Percentiles rank a stretch among this genome's conserved stretches.
Evolutionary conservation across 163 green algal species (phyloP).

Genomic region (Trebouxiophyceae sp.): DNA sequence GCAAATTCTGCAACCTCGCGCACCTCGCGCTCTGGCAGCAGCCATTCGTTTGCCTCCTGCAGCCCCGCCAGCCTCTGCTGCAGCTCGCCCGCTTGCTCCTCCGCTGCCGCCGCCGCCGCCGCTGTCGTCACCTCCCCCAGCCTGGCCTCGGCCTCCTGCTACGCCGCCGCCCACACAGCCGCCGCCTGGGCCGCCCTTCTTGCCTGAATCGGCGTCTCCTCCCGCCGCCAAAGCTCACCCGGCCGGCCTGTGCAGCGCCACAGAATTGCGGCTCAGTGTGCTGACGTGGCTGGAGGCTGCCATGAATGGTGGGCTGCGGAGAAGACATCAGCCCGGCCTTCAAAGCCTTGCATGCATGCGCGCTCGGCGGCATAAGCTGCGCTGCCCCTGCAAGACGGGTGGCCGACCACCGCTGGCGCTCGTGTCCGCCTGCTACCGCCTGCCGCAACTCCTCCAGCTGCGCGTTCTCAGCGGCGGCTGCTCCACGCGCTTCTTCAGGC

Average conservation of each 20-base stretch:
- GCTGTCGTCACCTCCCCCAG: conserved; percentile 1
- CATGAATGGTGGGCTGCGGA: no score
- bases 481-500: conserved; percentile 32
- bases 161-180: conserved; percentile 23
- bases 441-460: conserved; percentile 52
- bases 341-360: no score
- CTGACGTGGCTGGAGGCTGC: no score
- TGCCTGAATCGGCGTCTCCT: conserved; percentile 25
- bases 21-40: conserved; percentile 14
- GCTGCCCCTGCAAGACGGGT: no score
- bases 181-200: conserved; percentile 14
- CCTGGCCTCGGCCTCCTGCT: not conserved
- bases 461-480: conserved; percentile 34
- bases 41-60: conserved; percentile 9
- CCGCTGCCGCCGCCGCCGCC: conserved; percentile 6
- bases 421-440: conserved; percentile 28
- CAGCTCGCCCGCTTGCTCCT: not conserved
- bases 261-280: no score
- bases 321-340: no score
- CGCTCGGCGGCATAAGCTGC: no score
- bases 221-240: conserved; percentile 23
- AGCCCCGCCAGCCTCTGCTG: conserved; percentile 10
- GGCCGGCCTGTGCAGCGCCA: conserved; percentile 5
- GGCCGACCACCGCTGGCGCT: conserved; percentile 5
- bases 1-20: not conserved